phyloP scores from a whole-genome alignment of 805 yeast genomes.

The Millerago galiae region DNA sequence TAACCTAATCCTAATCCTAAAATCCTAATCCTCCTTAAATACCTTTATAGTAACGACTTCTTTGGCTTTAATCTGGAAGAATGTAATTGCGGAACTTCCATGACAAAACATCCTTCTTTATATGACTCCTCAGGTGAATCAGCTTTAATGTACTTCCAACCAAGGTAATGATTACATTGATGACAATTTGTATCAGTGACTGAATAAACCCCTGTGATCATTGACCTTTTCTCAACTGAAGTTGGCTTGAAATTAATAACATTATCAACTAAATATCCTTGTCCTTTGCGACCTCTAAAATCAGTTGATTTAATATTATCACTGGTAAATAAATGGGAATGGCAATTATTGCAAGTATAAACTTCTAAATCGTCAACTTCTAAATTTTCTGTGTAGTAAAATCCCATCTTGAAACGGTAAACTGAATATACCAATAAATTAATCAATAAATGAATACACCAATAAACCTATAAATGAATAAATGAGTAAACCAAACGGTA shows the following conservation, averaged over 20 bases:
- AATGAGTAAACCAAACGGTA: no score
- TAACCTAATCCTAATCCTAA: neutral
- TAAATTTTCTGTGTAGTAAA: no score
- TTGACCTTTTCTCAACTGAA: slow-evolving; percentile 33
- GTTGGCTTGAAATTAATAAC: slow-evolving; percentile 39
- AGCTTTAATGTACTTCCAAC: slow-evolving; percentile 58
- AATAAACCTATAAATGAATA: no score
- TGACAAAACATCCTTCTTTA: slow-evolving; percentile 56
- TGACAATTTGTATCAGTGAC: slow-evolving; percentile 54
- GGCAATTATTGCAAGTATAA: slow-evolving; percentile 13
- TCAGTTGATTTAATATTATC: slow-evolving; percentile 22
- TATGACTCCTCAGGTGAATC: slow-evolving; percentile 40
- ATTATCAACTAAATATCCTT: slow-evolving; percentile 45
- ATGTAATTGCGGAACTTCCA: slow-evolving; percentile 21
- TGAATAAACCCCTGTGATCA: slow-evolving; percentile 55
- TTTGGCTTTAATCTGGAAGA: neutral
- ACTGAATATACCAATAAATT: no score
- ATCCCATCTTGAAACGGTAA: no score
- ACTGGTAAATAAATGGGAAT: slow-evolving; percentile 17
- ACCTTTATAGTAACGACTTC: neutral
- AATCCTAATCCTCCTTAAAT: no score
- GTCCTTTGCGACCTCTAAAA: slow-evolving; percentile 52
- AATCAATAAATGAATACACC: no score
- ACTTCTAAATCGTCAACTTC: no score
- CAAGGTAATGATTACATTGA: slow-evolving; percentile 46